These are phyloP conservation scores for Myriosclerotinia curreyana DNA, from an alignment of 2,329 filamentous ascomycete species.

Conservation along the genomic window DNA sequence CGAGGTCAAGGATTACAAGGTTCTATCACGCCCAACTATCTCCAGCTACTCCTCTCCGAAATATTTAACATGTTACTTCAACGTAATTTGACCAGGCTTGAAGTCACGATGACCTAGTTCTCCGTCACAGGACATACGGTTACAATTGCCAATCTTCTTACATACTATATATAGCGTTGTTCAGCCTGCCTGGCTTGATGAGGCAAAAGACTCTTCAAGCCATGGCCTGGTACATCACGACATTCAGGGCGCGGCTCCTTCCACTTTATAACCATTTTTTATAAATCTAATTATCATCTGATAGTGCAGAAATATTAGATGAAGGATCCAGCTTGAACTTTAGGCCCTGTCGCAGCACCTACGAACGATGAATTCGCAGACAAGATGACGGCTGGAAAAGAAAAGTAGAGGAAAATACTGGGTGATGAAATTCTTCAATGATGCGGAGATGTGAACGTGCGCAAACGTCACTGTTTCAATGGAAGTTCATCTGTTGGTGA, in stretches of 20 bases:
- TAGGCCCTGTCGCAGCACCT: neutral
- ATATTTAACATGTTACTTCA: constrained; percentile 6
- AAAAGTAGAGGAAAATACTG: neutral
- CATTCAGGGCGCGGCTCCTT: neutral
- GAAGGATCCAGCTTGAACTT: constrained; percentile 20
- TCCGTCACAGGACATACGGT: constrained; percentile 18
- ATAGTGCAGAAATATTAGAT: constrained; percentile 4
- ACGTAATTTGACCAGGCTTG: constrained; percentile 18
- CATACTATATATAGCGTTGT: constrained; percentile 21
- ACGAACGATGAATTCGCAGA: neutral
- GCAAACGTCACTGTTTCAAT: constrained; percentile 13
- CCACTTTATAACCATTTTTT: neutral
- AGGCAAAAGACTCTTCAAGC: neutral
- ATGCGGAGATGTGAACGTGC: neutral
- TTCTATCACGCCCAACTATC: constrained; percentile 17
- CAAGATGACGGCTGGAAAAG: constrained; percentile 4
- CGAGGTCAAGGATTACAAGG: constrained; percentile 18
- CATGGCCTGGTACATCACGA: constrained; percentile 11
- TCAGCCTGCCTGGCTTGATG: constrained; percentile 19
- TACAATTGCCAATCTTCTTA: constrained; percentile 13
- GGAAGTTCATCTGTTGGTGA: constrained; percentile 6
- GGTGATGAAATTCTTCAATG: constrained; percentile 9
- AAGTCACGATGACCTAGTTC: constrained; percentile 14
- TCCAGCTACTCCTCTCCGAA: constrained; percentile 15
- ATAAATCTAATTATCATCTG: neutral